These are phyloP conservation scores for Sugiyamaella novakii DNA, from an alignment of 1,139 yeast species.

Conservation along the genomic window DNA sequence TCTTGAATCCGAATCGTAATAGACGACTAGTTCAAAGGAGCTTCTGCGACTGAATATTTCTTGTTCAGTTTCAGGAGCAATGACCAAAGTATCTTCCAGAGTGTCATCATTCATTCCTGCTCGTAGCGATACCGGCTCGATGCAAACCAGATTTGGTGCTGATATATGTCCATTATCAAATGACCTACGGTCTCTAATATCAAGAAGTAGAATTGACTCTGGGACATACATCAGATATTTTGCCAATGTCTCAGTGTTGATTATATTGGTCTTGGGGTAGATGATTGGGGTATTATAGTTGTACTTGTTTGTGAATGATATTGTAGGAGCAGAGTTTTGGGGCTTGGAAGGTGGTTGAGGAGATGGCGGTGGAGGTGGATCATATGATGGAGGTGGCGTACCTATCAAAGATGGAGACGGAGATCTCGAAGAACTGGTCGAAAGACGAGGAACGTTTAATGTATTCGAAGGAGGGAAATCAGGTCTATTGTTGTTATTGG, in stretches of 20 bases:
- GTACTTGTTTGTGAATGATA: slow-evolving; percentile 7
- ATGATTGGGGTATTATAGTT: slow-evolving; percentile 22
- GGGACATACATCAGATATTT: slow-evolving; percentile 35
- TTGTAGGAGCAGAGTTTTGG: slow-evolving; percentile 11
- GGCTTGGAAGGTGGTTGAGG: slow-evolving; percentile 10
- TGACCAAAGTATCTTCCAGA: slow-evolving; percentile 58
- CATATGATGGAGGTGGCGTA: slow-evolving; percentile 16
- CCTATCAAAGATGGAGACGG: slow-evolving; percentile 7
- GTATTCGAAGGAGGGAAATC: not conserved
- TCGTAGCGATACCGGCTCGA: slow-evolving; percentile 65
- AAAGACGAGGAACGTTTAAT: too few species aligned
- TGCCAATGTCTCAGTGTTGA: slow-evolving; percentile 37
- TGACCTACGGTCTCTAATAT: slow-evolving; percentile 61
- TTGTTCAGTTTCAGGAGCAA: slow-evolving; percentile 58
- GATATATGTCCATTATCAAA: slow-evolving; percentile 64
- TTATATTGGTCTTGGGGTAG: slow-evolving; percentile 39
- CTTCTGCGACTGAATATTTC: slow-evolving; percentile 54
- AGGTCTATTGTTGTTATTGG: not conserved
- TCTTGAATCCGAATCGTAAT: slow-evolving; percentile 52
- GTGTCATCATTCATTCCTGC: slow-evolving; percentile 57
- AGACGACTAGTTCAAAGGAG: slow-evolving; percentile 60
- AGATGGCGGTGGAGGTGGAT: slow-evolving; percentile 20
- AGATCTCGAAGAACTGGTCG: slow-evolving; percentile 2
- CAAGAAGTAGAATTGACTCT: slow-evolving; percentile 55
- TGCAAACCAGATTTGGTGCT: slow-evolving; percentile 58